phyloP scores from a whole-genome alignment of 208 protist genomes.

The Acanthamoeba healyi region DNA sequence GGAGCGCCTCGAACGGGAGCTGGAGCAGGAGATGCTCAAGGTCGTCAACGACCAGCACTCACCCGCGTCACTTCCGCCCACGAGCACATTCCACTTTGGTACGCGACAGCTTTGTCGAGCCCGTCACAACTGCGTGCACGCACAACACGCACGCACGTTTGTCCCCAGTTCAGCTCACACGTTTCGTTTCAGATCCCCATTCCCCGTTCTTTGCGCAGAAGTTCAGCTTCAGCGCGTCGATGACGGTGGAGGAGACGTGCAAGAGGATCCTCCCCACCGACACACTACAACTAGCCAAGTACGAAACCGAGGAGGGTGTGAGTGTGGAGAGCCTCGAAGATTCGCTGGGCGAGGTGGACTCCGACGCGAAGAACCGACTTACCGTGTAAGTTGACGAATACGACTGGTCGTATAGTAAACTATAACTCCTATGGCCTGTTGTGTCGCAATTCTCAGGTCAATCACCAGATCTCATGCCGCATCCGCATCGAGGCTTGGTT shows the following conservation, averaged over 20 bases:
- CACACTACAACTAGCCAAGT: not conserved
- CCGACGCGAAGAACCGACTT: no score
- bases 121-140: no score
- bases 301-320: slow-evolving; percentile 7
- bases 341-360: no score
- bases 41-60: not conserved
- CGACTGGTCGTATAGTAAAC: no score
- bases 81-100: slow-evolving; percentile 1
- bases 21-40: not conserved
- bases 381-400: no score
- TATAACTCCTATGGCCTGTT: no score
- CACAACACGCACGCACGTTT: no score
- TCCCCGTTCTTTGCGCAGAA: not conserved
- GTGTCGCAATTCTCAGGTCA: no score
- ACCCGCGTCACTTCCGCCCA: not conserved
- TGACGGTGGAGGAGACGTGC: not conserved
- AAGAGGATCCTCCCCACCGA: not conserved
- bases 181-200: not conserved
- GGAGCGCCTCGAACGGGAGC: not conserved
- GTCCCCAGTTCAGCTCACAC: no score
- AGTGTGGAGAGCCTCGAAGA: not conserved
- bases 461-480: no score
- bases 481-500: no score
- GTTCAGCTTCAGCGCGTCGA: not conserved
- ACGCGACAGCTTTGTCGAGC: no score